Percentiles rank a stretch among this genome's conserved stretches.
phyloP scores from a whole-genome alignment of 371 early-diverging fungal species.

The Lichtheimia corymbifera region DNA sequence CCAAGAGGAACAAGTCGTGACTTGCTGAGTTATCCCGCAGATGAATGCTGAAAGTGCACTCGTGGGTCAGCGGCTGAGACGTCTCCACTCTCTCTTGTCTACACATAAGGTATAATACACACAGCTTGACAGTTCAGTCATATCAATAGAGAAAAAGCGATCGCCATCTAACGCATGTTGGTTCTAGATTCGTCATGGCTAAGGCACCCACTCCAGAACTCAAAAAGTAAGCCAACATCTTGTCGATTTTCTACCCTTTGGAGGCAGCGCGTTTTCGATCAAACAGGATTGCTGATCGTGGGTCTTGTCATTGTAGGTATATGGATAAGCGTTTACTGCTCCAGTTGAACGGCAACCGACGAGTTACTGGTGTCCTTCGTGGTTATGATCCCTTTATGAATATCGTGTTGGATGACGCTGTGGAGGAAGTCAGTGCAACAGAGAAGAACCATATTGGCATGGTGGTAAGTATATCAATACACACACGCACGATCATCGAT shows the following conservation, averaged over 20 bases:
- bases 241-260: too few relatives aligned
- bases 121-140: too few relatives aligned
- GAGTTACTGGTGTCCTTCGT: slow-evolving; percentile 91
- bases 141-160: too few relatives aligned
- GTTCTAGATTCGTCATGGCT: slow-evolving; percentile 42
- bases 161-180: too few relatives aligned
- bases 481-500: background rate
- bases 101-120: too few relatives aligned
- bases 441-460: slow-evolving; percentile 81
- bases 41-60: too few relatives aligned
- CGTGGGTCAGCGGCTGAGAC: too few relatives aligned
- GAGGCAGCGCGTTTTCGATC: too few relatives aligned
- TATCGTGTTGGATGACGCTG: slow-evolving; percentile 94
- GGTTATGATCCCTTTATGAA: slow-evolving; percentile 99
- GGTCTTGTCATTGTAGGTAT: slow-evolving; percentile 62
- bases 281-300: background rate
- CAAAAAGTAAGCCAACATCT: slow-evolving; percentile 60
- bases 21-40: too few relatives aligned
- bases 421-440: slow-evolving; percentile 76
- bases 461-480: slow-evolving; percentile 64
- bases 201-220: slow-evolving; percentile 83
- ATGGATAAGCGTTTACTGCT: slow-evolving; percentile 95
- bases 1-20: background rate
- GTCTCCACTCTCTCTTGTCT: too few relatives aligned
- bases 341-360: slow-evolving; percentile 90